phyloP scores from a whole-genome alignment of 2,329 filamentous ascomycete genomes.

The Alternaria ethzedia region DNA sequence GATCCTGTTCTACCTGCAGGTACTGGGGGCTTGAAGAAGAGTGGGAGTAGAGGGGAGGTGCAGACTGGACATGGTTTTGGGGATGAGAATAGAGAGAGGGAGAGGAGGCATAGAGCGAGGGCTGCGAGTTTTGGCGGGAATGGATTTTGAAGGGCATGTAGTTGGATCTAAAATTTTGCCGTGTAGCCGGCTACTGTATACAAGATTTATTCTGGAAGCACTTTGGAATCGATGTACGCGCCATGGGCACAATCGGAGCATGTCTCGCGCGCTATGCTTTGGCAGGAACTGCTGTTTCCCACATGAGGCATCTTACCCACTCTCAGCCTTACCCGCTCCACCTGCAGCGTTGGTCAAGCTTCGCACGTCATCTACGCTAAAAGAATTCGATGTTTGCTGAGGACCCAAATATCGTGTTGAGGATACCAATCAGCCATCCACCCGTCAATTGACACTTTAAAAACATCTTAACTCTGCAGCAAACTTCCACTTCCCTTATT shows the following conservation, averaged over 20 bases:
- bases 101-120: constrained; percentile 23
- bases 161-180: background rate
- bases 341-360: constrained; percentile 1
- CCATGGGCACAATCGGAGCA: background rate
- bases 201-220: background rate
- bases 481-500: background rate
- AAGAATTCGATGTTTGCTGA: constrained; percentile 24
- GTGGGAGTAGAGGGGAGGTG: constrained; percentile 29
- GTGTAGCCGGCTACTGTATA: background rate
- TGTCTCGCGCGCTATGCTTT: background rate
- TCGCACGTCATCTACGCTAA: constrained; percentile 39
- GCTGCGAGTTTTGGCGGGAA: constrained; percentile 40
- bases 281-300: background rate
- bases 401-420: constrained; percentile 8
- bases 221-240: background rate
- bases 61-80: constrained; percentile 16
- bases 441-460: constrained; percentile 8
- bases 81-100: constrained; percentile 6
- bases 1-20: constrained; percentile 33
- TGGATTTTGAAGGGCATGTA: background rate
- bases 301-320: background rate
- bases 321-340: constrained; percentile 20
- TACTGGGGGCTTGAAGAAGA: constrained; percentile 26
- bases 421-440: constrained; percentile 16
- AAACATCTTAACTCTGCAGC: constrained; percentile 4